phyloP scores from a whole-genome alignment of 352 stramenopile species.

The Globisporangium yorkense region DNA sequence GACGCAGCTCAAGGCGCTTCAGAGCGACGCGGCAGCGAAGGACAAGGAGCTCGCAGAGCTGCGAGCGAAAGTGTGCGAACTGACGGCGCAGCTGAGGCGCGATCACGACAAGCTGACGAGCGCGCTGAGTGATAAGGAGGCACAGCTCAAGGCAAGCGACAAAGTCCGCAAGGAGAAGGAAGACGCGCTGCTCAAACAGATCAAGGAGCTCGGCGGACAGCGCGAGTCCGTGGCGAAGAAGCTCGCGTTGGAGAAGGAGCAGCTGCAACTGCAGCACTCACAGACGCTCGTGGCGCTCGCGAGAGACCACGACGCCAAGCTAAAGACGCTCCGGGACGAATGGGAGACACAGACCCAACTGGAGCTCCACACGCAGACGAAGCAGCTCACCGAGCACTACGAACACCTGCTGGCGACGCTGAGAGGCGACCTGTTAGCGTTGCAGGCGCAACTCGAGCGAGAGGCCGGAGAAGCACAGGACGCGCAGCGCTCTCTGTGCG shows the following conservation, averaged over 20 bases:
- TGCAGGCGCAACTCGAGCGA: conserved; percentile 8
- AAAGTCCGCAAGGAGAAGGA: conserved; percentile 43
- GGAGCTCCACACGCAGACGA: conserved; percentile 15
- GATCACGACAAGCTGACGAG: conserved; percentile 23
- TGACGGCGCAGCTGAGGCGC: conserved; percentile 14
- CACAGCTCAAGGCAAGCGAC: conserved; percentile 18
- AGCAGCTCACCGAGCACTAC: conserved; percentile 17
- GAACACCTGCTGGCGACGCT: conserved; percentile 21
- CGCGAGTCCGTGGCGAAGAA: conserved; percentile 24
- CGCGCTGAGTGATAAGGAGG: conserved; percentile 24
- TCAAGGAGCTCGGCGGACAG: conserved; percentile 26
- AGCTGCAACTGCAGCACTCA: conserved; percentile 16
- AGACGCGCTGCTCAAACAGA: conserved; percentile 26
- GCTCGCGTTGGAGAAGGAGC: conserved; percentile 17
- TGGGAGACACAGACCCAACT: conserved; percentile 14
- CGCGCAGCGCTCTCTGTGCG: conserved; percentile 12
- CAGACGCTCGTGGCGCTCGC: conserved; percentile 18
- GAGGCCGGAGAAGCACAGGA: conserved; percentile 2
- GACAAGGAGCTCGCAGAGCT: conserved; percentile 17
- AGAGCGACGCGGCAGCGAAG: neutral
- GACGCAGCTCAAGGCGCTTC: conserved; percentile 11
- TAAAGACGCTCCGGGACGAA: conserved; percentile 14
- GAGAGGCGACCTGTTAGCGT: conserved; percentile 11
- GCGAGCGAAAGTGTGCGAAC: conserved; percentile 12
- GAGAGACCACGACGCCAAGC: conserved; percentile 9